Evolutionary conservation across 345 rosid species (phyloP).

Genomic region (Turnera subulata): DNA sequence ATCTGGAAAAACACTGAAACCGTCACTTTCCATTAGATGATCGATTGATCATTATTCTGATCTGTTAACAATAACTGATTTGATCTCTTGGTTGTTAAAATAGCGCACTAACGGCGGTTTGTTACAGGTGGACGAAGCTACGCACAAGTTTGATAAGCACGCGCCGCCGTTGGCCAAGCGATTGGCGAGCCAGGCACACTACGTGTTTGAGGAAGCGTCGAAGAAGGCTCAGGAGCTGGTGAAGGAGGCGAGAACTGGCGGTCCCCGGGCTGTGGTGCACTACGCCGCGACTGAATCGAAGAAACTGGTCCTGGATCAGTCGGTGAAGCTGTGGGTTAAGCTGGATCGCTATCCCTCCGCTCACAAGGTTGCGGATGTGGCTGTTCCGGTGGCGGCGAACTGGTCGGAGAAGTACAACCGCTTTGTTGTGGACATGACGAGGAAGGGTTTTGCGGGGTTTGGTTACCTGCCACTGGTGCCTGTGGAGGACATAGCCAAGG

Average conservation of each 20-base stretch:
- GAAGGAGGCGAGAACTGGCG: slow-evolving; percentile 51
- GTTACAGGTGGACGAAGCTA: slow-evolving; percentile 64
- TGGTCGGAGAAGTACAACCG: slow-evolving; percentile 54
- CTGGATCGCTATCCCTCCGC: slow-evolving; percentile 44
- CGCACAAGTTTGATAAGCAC: slow-evolving; percentile 54
- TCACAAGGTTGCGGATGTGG: slow-evolving; percentile 40
- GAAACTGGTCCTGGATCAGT: slow-evolving; percentile 39
- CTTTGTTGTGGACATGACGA: slow-evolving; percentile 33
- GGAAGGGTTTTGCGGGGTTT: slow-evolving; percentile 55
- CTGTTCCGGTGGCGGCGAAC: slow-evolving; percentile 55
- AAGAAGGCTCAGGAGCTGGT: slow-evolving; percentile 47
- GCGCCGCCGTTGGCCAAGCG: slow-evolving; percentile 70
- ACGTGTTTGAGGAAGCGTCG: slow-evolving; percentile 35
- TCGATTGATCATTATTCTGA: too few relatives aligned
- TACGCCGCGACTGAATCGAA: slow-evolving; percentile 50
- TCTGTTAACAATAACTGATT: not conserved
- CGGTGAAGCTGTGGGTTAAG: slow-evolving; percentile 54
- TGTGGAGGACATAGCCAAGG: slow-evolving; percentile 53
- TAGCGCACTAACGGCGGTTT: too few relatives aligned
- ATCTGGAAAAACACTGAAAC: too few relatives aligned
- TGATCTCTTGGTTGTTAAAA: not conserved
- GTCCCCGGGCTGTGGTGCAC: slow-evolving; percentile 51
- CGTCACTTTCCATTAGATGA: too few relatives aligned
- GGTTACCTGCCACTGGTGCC: slow-evolving; percentile 66
- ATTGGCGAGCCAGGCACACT: slow-evolving; percentile 33